Conservation (phyloP, 129 eudicot species). For the Escallonia rubra region DNA sequence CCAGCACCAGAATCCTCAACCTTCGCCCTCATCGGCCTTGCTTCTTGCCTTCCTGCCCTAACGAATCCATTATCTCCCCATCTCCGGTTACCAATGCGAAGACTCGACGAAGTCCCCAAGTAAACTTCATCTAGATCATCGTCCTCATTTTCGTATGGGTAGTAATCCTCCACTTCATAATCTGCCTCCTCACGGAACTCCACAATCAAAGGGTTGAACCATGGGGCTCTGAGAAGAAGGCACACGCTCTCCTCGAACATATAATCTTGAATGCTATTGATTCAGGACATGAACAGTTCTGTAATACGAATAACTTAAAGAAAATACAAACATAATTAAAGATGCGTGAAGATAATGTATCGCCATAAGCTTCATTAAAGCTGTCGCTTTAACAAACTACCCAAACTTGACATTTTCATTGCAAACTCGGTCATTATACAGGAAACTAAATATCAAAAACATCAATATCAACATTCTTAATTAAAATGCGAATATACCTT, state of each 20-base stretch:
- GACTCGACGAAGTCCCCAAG: conserved; percentile 41
- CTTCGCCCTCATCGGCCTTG: conserved; percentile 46
- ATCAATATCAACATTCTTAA: not conserved
- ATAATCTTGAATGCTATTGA: conserved; percentile 72
- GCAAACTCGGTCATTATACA: too few species aligned
- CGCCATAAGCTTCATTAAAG: too few species aligned
- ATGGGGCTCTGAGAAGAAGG: conserved; percentile 80
- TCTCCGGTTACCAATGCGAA: conserved; percentile 78
- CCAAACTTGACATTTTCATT: too few species aligned
- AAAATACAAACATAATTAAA: not conserved
- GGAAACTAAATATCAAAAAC: too few species aligned
- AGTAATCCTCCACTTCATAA: conserved; percentile 48
- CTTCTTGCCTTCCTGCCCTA: conserved; percentile 73
- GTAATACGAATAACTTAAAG: not conserved
- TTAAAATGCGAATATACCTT: conserved; percentile 47
- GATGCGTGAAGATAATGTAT: not conserved
- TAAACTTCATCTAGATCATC: conserved; percentile 60
- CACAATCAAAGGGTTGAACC: conserved; percentile 71
- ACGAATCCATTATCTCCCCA: conserved; percentile 89
- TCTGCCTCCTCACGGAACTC: conserved; percentile 44
- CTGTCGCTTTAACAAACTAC: not conserved
- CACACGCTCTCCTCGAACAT: conserved; percentile 94
- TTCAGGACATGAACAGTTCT: not conserved
- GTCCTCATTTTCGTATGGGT: conserved; percentile 41
- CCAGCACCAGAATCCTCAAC: conserved; percentile 47